These are phyloP conservation scores for Mucor velutinosus DNA, from an alignment of 371 early-diverging fungal species.

Conservation along the genomic window DNA sequence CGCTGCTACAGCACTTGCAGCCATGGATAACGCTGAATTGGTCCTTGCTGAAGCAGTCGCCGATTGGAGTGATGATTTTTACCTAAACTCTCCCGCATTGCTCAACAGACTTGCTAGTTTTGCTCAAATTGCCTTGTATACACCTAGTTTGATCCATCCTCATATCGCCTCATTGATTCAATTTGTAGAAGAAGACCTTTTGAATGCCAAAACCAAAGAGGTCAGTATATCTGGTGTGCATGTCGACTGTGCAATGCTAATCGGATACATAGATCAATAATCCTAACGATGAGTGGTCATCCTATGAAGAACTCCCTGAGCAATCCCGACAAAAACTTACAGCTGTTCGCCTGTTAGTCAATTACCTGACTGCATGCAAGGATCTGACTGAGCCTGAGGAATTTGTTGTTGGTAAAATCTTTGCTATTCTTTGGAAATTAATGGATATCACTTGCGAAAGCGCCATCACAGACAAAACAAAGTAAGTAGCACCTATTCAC, in stretches of 20 bases:
- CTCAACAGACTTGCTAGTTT: slow-evolving; percentile 53
- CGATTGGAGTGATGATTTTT: slow-evolving; percentile 32
- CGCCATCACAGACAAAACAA: slow-evolving; percentile 24
- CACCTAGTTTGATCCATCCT: slow-evolving; percentile 46
- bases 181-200: slow-evolving; percentile 62
- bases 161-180: slow-evolving; percentile 45
- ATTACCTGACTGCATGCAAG: slow-evolving; percentile 30
- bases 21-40: slow-evolving; percentile 30
- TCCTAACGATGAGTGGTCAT: slow-evolving; percentile 33
- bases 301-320: slow-evolving; percentile 32
- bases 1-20: slow-evolving; percentile 64
- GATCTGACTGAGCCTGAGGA: slow-evolving; percentile 14
- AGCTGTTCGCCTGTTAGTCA: slow-evolving; percentile 36
- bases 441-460: slow-evolving; percentile 30
- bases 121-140: slow-evolving; percentile 60
- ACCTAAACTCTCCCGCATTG: slow-evolving; percentile 24
- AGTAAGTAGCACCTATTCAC: slow-evolving; percentile 11
- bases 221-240: background rate
- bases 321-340: slow-evolving; percentile 36
- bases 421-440: slow-evolving; percentile 31
- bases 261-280: slow-evolving; percentile 1
- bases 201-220: slow-evolving; percentile 26
- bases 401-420: slow-evolving; percentile 15
- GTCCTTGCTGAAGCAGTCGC: slow-evolving; percentile 7
- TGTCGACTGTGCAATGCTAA: background rate